Percentiles rank a stretch among this genome's conserved stretches.
Conservation (phyloP, 192 early-diverging fungal genomes). For the Entomortierella beljakovae region DNA sequence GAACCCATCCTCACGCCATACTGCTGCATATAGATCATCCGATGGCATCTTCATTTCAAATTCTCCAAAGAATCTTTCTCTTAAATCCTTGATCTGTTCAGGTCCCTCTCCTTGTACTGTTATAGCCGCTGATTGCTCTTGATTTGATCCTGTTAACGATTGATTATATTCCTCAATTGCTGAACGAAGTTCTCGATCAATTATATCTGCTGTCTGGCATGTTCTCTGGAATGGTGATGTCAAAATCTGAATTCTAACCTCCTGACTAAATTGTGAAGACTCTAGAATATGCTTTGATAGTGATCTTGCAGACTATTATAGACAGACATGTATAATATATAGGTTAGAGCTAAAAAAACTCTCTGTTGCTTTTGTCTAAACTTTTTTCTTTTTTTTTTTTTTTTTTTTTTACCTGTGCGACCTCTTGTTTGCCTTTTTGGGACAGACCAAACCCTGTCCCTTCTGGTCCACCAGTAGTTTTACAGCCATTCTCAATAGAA, state of each 20-base stretch:
- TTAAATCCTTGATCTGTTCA: slow-evolving; percentile 43
- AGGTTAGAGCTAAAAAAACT: too few species aligned
- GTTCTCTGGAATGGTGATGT: slow-evolving; percentile 67
- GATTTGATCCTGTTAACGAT: background rate
- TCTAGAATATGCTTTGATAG: slow-evolving; percentile 38
- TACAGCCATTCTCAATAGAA: slow-evolving; percentile 63
- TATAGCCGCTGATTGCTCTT: background rate
- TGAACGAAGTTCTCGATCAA: slow-evolving; percentile 28
- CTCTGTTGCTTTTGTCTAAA: too few species aligned
- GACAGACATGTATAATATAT: background rate
- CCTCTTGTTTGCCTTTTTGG: slow-evolving; percentile 60
- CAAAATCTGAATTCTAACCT: slow-evolving; percentile 50
- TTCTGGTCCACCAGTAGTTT: slow-evolving; percentile 56
- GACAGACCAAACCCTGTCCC: slow-evolving; percentile 65
- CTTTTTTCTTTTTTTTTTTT: too few species aligned
- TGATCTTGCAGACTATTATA: slow-evolving; percentile 45
- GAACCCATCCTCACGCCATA: slow-evolving; percentile 58
- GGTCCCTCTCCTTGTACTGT: slow-evolving; percentile 11
- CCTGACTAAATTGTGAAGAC: background rate
- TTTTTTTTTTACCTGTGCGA: slow-evolving; percentile 48
- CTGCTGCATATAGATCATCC: slow-evolving; percentile 52
- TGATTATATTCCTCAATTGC: background rate
- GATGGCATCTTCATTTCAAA: slow-evolving; percentile 60
- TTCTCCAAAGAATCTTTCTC: slow-evolving; percentile 68
- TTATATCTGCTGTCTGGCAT: slow-evolving; percentile 61